Evolutionary conservation across 495 filamentous ascomycete species (phyloP), one percentile per base, ranked within the genome.

Genomic region (Bathelium albidoporum): DNA sequence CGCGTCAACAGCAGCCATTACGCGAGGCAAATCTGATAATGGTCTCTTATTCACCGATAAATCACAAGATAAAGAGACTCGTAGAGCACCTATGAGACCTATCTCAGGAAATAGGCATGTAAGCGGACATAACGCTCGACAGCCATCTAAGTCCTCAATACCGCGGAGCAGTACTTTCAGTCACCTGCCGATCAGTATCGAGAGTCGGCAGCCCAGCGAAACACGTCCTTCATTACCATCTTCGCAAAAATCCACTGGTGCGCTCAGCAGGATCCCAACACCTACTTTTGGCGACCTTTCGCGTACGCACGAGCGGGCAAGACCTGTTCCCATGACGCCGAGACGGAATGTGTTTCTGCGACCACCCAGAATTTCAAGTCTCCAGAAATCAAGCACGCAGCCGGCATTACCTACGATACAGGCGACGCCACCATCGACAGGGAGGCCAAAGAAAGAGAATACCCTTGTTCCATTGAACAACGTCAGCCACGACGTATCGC

Each of bases 61-160:
- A 29, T 9, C 49, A 7, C 20, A 29, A 29, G 24, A 9, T 2
- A 55, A 55, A 55, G 49, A 9, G 22, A 26, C 49, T 29, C 22
- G 16, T 10, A 55, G 49, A 29, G 11, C 20, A 10, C 49, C 49
- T 29, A 55, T 55, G 49, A 55, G 10, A 29, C 49, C 20, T 29
- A 55, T 55, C 24, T 55, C 49, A 55, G 49, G 49, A 55, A 55
- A 55, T 55, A 55, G 9, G 29, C 12, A 55, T 55, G 9, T 24
- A 10, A 55, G 22, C 10, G 49, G 49, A 9, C 24, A 55, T 55
- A n/a, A 55, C 29, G 49, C 49, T 55, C 5, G 24, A 9, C 20
- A 26, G n/a, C 49, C 20, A 55, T 11, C 24, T 24, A 55, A 29
- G 24, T 20, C 49, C 26, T 55, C 49, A 55, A 5, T 29, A 55